A percentile compares a stretch with the other conserved stretches of the same genome.
These are phyloP conservation scores for Paecilomyces sp. DNA, from an alignment of 2,329 filamentous ascomycete species.

Conservation along the genomic window DNA sequence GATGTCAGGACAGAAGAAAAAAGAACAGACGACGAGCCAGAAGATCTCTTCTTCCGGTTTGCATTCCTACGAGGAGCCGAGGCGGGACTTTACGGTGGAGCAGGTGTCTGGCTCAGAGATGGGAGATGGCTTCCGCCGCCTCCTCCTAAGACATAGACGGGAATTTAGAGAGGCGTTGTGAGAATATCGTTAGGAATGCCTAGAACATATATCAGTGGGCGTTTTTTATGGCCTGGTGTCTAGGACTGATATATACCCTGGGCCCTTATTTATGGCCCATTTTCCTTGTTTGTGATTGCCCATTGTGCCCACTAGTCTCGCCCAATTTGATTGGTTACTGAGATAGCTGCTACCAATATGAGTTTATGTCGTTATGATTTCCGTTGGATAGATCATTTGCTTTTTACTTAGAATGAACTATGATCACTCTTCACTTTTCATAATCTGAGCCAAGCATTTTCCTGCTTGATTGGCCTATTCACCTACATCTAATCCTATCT, in stretches of 20 bases:
- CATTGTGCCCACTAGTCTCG: not conserved
- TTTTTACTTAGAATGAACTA: no score
- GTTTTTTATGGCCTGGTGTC: not conserved
- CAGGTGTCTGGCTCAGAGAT: conserved; percentile 33
- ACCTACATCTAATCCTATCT: no score
- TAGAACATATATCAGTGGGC: not conserved
- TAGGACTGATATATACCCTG: not conserved
- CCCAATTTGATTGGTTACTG: not conserved
- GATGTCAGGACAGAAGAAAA: conserved; percentile 7
- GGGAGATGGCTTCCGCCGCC: conserved; percentile 26
- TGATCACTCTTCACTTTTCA: not conserved
- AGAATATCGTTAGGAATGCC: not conserved
- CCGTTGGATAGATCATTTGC: no score
- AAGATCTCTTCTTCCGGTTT: conserved; percentile 41
- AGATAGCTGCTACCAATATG: not conserved
- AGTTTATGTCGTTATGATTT: not conserved
- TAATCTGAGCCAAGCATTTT: not conserved
- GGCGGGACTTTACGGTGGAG: conserved; percentile 30
- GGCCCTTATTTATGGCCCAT: not conserved
- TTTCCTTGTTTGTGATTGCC: not conserved
- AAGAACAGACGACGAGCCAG: conserved; percentile 22
- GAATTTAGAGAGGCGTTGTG: not conserved
- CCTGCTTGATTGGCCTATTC: no score
- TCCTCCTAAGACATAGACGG: conserved; percentile 16
- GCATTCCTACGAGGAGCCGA: conserved; percentile 37